Conservation (phyloP, 2,329 filamentous ascomycete genomes). For the Rhinocladiella similis region DNA sequence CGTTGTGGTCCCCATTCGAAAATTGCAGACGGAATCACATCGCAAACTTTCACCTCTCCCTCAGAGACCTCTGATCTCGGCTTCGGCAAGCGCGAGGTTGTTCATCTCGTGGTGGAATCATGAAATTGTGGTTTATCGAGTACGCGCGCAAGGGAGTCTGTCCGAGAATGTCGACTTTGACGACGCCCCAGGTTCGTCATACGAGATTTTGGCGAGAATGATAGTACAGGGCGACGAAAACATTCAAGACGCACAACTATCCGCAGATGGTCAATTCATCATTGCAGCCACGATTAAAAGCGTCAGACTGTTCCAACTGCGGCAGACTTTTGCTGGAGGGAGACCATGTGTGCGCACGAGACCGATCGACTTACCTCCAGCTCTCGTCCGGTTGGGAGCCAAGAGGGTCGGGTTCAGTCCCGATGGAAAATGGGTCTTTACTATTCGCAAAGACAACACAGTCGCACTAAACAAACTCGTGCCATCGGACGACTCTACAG, state of each 20-base stretch:
- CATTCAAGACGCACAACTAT: constrained; percentile 74
- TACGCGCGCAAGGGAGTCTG: constrained; percentile 9
- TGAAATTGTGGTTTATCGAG: constrained; percentile 78
- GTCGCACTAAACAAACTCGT: constrained; percentile 56
- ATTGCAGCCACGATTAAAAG: constrained; percentile 73
- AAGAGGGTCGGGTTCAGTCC: constrained; percentile 59
- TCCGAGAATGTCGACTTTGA: constrained; percentile 3
- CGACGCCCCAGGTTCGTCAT: constrained; percentile 9
- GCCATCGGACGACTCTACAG: constrained; percentile 40
- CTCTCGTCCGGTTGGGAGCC: constrained; percentile 63
- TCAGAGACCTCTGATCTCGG: constrained; percentile 71
- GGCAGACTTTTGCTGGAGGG: constrained; percentile 13
- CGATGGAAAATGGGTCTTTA: constrained; percentile 46
- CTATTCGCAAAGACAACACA: constrained; percentile 61
- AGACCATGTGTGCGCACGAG: constrained; percentile 51
- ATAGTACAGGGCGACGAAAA: constrained; percentile 68
- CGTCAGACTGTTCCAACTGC: constrained; percentile 74
- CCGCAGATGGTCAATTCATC: constrained; percentile 69
- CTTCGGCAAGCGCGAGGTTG: constrained; percentile 71
- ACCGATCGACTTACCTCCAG: constrained; percentile 65
- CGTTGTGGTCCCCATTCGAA: constrained; percentile 75
- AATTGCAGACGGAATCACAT: constrained; percentile 66
- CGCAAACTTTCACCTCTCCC: constrained; percentile 80
- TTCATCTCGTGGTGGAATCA: constrained; percentile 91
- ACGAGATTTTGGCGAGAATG: constrained; percentile 25